Evolutionary conservation across 202 grass and related monocot genomes (phyloP), one percentile per base, ranked within the genome.

Genomic region (Musa balbisiana): DNA sequence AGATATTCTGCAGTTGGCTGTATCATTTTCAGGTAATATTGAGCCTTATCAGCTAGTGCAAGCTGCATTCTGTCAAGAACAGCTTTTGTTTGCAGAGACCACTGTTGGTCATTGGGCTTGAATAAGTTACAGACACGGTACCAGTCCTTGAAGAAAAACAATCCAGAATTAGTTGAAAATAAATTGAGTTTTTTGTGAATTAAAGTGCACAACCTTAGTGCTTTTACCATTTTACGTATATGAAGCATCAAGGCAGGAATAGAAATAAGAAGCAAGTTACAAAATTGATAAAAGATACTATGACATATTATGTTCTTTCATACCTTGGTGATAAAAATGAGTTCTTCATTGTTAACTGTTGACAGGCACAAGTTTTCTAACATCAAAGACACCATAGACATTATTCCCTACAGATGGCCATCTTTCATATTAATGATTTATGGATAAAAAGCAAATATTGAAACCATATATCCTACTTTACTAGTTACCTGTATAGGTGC

Each of bases 321-420:
- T 53, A 77, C 75, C 75, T 77, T 77, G 50, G 62, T 66, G 22
- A 52, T 25, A 77, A 53, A 77, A 53, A 77, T 77, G 13, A 77
- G 60, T 49, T 77, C 75, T 66, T 77, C 75, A 26, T 77, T 77
- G 23, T 77, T 43, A 63, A 66, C 60, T 33, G 62, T 77, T 53
- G 75, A 77, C n/a, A 77, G 22, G 60, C 62, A 64, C 49, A 77
- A 53, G 21, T 77, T 77, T 66, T 77, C 75, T 25, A 77, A 49
- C 21, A 67, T 64, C 62, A 77, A 53, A 53, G 75, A 66, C 23
- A 77, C 16, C 16, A 66, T 26, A 19, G 75, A 13, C 13, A 67
- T 77, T 10, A 77, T 19, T 65, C 20, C 62, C 74, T 65, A 24
- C 20, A 69, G 14, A 69, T 27, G 33, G 50, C 8, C 19, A 24